A percentile compares a stretch with the other conserved stretches of the same genome.
Evolutionary conservation across 805 yeast genomes (phyloP).

Genomic region (Maudiozyma turicensis): DNA sequence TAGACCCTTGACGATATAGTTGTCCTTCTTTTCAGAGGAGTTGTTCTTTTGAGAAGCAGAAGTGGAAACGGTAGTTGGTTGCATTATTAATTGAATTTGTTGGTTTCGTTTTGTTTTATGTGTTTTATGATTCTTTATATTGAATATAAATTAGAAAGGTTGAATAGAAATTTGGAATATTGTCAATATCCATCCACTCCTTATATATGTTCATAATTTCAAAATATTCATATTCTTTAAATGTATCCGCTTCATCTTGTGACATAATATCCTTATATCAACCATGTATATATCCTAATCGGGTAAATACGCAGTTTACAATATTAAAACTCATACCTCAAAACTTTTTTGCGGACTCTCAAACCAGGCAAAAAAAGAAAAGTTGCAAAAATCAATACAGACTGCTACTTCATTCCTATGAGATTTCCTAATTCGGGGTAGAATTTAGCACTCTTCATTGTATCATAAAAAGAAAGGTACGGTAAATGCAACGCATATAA

Average conservation of each 20-base stretch:
- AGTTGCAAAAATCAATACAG: background rate
- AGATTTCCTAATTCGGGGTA: too few species aligned
- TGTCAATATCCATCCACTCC: too few species aligned
- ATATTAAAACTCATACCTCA: background rate
- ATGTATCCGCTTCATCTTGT: too few species aligned
- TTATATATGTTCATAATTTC: too few species aligned
- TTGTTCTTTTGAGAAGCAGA: conserved; percentile 20
- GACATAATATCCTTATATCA: too few species aligned
- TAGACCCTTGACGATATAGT: conserved; percentile 16
- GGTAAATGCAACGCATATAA: conserved; percentile 3
- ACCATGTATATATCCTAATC: conserved; percentile 13
- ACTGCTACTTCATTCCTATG: background rate
- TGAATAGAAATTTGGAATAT: too few species aligned
- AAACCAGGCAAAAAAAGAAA: background rate
- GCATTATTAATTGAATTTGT: conserved; percentile 9
- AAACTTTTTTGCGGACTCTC: background rate
- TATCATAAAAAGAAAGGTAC: conserved; percentile 1
- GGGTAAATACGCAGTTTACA: conserved; percentile 8
- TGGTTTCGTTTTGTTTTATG: too few species aligned
- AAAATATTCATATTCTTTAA: too few species aligned
- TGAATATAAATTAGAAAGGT: too few species aligned
- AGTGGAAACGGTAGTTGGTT: conserved; percentile 17
- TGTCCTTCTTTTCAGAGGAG: conserved; percentile 20
- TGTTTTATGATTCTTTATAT: too few species aligned
- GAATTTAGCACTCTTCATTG: background rate